Conservation (phyloP, 192 early-diverging fungal genomes). For the Powellomyces hirtus region DNA sequence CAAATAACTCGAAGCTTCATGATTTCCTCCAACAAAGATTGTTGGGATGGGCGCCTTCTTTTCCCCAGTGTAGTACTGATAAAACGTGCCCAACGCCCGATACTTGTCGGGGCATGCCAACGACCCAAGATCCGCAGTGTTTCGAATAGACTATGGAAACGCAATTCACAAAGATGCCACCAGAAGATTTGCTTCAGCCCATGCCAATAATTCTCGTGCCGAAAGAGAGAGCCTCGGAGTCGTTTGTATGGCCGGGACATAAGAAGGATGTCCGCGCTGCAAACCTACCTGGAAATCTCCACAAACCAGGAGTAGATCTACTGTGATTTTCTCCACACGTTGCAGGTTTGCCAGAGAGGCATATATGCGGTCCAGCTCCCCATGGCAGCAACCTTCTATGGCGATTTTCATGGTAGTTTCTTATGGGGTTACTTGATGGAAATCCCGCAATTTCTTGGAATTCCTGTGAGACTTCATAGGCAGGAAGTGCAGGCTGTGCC, state of each 20-base stretch:
- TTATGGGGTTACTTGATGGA: too few species aligned
- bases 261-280: too few species aligned
- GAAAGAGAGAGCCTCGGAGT: too few species aligned
- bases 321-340: conserved; percentile 52
- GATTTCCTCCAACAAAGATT: conserved; percentile 97
- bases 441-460: too few species aligned
- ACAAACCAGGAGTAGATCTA: conserved; percentile 94
- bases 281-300: conserved; percentile 94
- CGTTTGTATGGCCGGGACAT: too few species aligned
- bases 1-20: conserved; percentile 92
- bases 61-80: conserved; percentile 91
- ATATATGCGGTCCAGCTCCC: conserved; percentile 90
- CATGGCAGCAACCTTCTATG: conserved; percentile 96
- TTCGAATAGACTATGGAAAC: conserved; percentile 70
- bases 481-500: too few species aligned
- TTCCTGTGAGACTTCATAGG: too few species aligned
- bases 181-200: too few species aligned
- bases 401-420: conserved; percentile 71
- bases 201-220: too few species aligned
- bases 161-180: too few species aligned
- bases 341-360: conserved; percentile 63
- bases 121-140: conserved; percentile 71
- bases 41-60: conserved; percentile 79
- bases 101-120: conserved; percentile 88
- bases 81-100: conserved; percentile 77